Conservation (phyloP, 352 stramenopile species). For the Phytophthora pistaciae region DNA sequence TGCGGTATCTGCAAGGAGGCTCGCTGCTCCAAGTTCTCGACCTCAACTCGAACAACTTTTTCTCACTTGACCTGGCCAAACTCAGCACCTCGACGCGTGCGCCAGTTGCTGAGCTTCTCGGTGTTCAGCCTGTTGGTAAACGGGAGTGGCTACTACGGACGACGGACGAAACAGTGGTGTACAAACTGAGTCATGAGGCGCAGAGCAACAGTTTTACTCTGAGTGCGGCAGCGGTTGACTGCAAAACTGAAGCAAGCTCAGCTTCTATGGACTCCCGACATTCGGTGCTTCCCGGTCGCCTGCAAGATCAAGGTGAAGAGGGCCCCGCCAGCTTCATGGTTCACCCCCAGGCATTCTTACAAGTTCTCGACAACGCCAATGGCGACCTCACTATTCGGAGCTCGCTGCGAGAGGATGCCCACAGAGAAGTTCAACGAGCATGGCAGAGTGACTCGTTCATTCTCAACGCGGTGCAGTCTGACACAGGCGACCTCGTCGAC, state of each 20-base stretch:
- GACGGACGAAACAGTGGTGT: constrained; percentile 40
- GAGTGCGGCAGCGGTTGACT: constrained; percentile 29
- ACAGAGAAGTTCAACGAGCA: constrained; percentile 28
- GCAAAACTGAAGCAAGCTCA: background rate
- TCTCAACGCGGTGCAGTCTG: constrained; percentile 33
- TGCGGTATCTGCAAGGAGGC: constrained; percentile 62
- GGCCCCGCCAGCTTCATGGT: constrained; percentile 34
- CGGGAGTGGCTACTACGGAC: constrained; percentile 68
- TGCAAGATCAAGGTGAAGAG: constrained; percentile 4
- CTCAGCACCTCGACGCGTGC: constrained; percentile 6
- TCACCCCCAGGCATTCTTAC: constrained; percentile 58
- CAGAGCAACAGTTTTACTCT: constrained; percentile 41
- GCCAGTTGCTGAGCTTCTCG: constrained; percentile 37
- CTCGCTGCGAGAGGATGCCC: constrained; percentile 18
- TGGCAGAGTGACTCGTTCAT: constrained; percentile 38
- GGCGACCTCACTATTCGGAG: constrained; percentile 30
- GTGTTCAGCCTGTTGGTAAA: constrained; percentile 44
- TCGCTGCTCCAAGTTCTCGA: constrained; percentile 70
- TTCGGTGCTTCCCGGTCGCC: constrained; percentile 40
- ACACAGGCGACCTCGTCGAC: constrained; percentile 40
- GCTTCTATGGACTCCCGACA: constrained; percentile 29
- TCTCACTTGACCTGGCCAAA: constrained; percentile 56
- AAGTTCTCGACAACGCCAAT: constrained; percentile 28
- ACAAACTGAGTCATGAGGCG: constrained; percentile 35
- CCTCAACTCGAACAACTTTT: constrained; percentile 44